Evolutionary conservation across 177 flowering plant genomes (phyloP).

Genomic region (Vitis hybrid): DNA sequence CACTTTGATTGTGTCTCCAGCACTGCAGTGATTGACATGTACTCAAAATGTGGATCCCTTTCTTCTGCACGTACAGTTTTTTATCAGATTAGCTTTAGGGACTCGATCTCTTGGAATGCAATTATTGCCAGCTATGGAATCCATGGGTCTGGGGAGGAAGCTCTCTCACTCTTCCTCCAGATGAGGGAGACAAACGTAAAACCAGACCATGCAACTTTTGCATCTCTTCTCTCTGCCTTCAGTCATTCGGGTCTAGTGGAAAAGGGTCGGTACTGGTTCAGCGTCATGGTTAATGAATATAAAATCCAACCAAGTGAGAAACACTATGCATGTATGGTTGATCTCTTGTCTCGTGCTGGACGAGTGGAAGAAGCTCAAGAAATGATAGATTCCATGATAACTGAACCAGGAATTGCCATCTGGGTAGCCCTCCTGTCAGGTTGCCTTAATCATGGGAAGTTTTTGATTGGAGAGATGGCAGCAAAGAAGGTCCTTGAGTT

Average conservation of each 20-base stretch:
- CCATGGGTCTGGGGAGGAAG: slow-evolving; percentile 74
- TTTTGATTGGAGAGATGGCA: slow-evolving; percentile 47
- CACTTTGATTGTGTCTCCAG: slow-evolving; percentile 42
- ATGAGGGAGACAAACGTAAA: slow-evolving; percentile 39
- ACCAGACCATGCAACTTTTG: slow-evolving; percentile 76
- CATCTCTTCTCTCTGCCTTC: slow-evolving; percentile 73
- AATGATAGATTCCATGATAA: slow-evolving; percentile 41
- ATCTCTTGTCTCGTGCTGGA: slow-evolving; percentile 83
- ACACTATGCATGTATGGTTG: slow-evolving; percentile 73
- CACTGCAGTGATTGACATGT: slow-evolving; percentile 79
- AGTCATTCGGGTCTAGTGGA: slow-evolving; percentile 77
- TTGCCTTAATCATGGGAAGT: slow-evolving; percentile 47
- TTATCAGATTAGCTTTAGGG: slow-evolving; percentile 41
- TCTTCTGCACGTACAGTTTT: slow-evolving; percentile 47
- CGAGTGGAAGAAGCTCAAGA: slow-evolving; percentile 56
- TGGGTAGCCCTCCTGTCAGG: slow-evolving; percentile 86
- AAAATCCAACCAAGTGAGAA: slow-evolving; percentile 58
- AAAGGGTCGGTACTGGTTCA: slow-evolving; percentile 73
- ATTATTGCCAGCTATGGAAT: slow-evolving; percentile 69
- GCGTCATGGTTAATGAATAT: slow-evolving; percentile 52
- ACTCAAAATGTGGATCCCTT: slow-evolving; percentile 77
- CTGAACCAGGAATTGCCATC: slow-evolving; percentile 50
- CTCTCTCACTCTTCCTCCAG: slow-evolving; percentile 52
- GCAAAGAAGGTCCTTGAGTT: slow-evolving; percentile 57
- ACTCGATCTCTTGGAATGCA: slow-evolving; percentile 66